Evolutionary conservation across 2,329 filamentous ascomycete species (phyloP).

Genomic region (Aspergillus pseudotamarii): DNA sequence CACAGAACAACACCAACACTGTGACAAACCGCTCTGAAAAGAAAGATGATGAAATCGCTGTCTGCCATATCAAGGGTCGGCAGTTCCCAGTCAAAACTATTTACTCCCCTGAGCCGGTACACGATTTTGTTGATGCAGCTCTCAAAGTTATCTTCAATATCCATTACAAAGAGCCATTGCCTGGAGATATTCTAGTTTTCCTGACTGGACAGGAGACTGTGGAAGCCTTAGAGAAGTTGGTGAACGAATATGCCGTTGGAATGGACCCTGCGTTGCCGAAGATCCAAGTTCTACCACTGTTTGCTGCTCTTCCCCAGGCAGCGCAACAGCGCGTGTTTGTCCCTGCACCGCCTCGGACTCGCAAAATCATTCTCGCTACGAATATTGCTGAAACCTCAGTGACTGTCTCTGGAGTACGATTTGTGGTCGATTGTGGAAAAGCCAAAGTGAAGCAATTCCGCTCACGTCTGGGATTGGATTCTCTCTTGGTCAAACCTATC

Average conservation of each 20-base stretch:
- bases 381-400: slow-evolving; percentile 99
- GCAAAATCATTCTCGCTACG: slow-evolving; percentile 89
- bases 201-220: slow-evolving; percentile 92
- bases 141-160: slow-evolving; percentile 83
- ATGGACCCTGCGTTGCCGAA: slow-evolving; percentile 74
- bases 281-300: slow-evolving; percentile 74
- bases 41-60: slow-evolving; percentile 48
- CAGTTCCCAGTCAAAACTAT: slow-evolving; percentile 81
- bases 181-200: slow-evolving; percentile 91
- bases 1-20: neutral
- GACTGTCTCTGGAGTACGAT: slow-evolving; percentile 88
- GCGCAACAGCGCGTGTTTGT: slow-evolving; percentile 86
- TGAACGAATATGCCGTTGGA: slow-evolving; percentile 75
- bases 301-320: slow-evolving; percentile 83
- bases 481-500: slow-evolving; percentile 84
- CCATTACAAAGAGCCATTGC: slow-evolving; percentile 84
- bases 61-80: slow-evolving; percentile 77
- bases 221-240: slow-evolving; percentile 74
- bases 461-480: slow-evolving; percentile 81
- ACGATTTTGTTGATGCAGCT: slow-evolving; percentile 80
- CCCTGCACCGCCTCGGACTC: slow-evolving; percentile 70
- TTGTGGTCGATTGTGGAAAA: slow-evolving; percentile 90
- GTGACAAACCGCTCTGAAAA: slow-evolving; percentile 11
- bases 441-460: slow-evolving; percentile 93
- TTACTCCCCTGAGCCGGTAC: slow-evolving; percentile 73